Evolutionary conservation across 2,329 filamentous ascomycete species (phyloP).

Genomic region (Phaeoacremonium minimum): DNA sequence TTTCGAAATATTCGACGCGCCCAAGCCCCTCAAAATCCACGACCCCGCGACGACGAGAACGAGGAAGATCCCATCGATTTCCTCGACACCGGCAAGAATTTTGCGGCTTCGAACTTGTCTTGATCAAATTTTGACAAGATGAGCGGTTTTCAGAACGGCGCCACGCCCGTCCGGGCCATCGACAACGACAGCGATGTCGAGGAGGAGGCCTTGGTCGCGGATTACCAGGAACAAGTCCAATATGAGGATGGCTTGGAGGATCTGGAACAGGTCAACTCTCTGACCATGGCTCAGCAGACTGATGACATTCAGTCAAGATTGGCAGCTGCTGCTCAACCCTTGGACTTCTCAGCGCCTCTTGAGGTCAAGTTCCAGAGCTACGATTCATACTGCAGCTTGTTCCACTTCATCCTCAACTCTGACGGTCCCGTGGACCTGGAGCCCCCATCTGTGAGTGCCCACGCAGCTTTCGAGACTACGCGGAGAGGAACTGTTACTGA

Average conservation of each 20-base stretch:
- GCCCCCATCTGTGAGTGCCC: conserved; percentile 82
- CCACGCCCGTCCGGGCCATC: conserved; percentile 53
- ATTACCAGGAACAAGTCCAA: conserved; percentile 94
- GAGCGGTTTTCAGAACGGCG: conserved; percentile 60
- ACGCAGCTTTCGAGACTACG: no score
- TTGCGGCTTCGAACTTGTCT: conserved; percentile 15
- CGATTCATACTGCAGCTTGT: conserved; percentile 98
- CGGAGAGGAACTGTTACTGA: no score
- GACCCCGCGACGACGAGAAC: conserved; percentile 17
- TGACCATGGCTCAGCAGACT: conserved; percentile 68
- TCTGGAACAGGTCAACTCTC: conserved; percentile 67
- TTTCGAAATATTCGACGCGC: conserved; percentile 18
- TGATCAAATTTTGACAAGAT: no score
- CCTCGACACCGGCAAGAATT: conserved; percentile 13
- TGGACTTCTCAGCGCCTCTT: conserved; percentile 92
- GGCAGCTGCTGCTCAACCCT: conserved; percentile 83
- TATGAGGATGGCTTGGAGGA: conserved; percentile 85
- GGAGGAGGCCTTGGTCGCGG: conserved; percentile 91
- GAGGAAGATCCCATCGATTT: no score
- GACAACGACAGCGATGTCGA: conserved; percentile 90
- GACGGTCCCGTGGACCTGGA: conserved; percentile 98
- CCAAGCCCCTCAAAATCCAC: conserved; percentile 14
- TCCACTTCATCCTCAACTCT: conserved; percentile 98
- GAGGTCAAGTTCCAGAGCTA: conserved; percentile 99
- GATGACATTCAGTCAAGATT: conserved; percentile 94